Percentiles rank a stretch among this genome's conserved stretches.
Conservation (phyloP, 208 protist species). For the Wallacemonas sp. region DNA sequence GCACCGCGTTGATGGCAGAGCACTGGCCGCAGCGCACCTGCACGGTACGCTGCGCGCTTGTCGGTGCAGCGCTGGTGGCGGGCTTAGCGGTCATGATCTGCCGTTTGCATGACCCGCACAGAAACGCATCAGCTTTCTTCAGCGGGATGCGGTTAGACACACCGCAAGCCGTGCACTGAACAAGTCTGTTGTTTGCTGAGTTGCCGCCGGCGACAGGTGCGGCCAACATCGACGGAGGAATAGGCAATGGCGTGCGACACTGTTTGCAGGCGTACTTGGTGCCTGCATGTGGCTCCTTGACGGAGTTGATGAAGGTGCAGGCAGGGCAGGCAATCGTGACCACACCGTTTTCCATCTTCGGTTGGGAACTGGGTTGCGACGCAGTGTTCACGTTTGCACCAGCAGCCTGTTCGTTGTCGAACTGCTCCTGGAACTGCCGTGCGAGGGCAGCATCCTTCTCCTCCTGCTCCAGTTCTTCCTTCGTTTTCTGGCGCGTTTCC, state of each 20-base stretch:
- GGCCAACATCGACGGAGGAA: conserved; percentile 1
- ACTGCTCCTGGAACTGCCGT: conserved; percentile 55
- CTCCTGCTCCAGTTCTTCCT: conserved; percentile 44
- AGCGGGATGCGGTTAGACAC: conserved; percentile 53
- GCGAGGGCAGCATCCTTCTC: conserved; percentile 55
- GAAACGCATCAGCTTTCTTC: conserved; percentile 47
- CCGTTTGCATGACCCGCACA: conserved; percentile 70
- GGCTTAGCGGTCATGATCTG: conserved; percentile 18
- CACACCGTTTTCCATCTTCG: conserved; percentile 7
- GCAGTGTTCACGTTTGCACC: not conserved
- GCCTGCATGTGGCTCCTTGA: conserved; percentile 30
- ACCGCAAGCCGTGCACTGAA: conserved; percentile 54
- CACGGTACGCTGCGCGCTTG: conserved; percentile 25
- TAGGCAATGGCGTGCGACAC: conserved; percentile 38
- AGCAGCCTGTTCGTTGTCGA: conserved; percentile 18
- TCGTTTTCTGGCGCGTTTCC: conserved; percentile 27
- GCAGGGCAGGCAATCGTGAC: conserved; percentile 36
- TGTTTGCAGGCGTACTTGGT: conserved; percentile 47
- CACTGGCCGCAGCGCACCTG: conserved; percentile 72
- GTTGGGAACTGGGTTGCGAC: not conserved
- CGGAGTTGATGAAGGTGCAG: conserved; percentile 63
- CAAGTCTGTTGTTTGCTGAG: conserved; percentile 5
- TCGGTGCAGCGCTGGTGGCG: not conserved
- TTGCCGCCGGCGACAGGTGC: not conserved
- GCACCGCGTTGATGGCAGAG: conserved; percentile 54